Evolutionary conservation across 345 rosid species (phyloP), one percentile per base, ranked within the genome.

Genomic region (Sisymbrium altissimum): DNA sequence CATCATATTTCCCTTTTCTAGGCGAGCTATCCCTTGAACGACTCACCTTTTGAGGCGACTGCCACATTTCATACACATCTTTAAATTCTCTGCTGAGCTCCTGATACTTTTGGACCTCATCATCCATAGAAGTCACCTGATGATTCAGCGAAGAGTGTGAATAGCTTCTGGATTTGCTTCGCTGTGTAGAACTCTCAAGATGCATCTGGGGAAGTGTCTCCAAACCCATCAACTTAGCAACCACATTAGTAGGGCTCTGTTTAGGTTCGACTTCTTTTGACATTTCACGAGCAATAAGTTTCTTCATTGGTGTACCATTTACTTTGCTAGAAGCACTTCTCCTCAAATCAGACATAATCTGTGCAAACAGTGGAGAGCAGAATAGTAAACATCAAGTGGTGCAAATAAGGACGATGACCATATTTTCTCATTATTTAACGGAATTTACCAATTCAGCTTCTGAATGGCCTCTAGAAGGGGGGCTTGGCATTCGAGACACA

Each of bases 151-250:
- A 84, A 67, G 84, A 85, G 45, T 79, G 79, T 8, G 83, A 81
- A 82, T 69, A 81, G 78, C 86, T 81, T 80, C 84, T 85, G 48
- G 85, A 79, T 39, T 70, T 83, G 83, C 87, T 80, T 70, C 83
- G 86, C 21, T 71, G 84, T 66, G 84, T 59, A 78, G 78, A 70
- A 64, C 83, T 70, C 77, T 82, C 72, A 72, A 71, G 84, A 67
- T 80, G 87, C 76, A 78, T 82, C 70, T 66, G 81, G 4, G 98
- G 96, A 18, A 92, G 82, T 70, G 96, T 63, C 57, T 96, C 99
- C 46, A 96, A 94, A 54, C 99, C 98, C 99, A 96, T 96, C 77
- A 96, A 79, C 87, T 90, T 92, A 72, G 98, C 99, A 66, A 96
- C 89, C 72, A 96, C 77, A 80, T 90, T 92, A 32, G 96, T 84